Percentiles rank a stretch among this genome's conserved stretches.
phyloP scores from a whole-genome alignment of 352 stramenopile genomes.

The Phytophthora cactorum region DNA sequence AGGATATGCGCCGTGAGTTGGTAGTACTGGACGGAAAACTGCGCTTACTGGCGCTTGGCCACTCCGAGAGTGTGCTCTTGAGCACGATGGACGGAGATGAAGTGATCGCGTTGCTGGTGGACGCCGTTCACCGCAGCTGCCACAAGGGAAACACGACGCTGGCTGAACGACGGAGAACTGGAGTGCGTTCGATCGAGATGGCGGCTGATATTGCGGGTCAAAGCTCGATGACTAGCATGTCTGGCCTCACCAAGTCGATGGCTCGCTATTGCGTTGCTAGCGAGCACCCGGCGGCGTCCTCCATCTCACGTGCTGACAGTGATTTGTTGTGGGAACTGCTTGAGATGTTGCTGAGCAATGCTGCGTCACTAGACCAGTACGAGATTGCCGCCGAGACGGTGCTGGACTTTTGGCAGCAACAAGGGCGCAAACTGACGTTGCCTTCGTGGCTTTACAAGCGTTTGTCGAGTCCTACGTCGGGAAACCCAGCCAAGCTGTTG shows the following conservation, averaged over 20 bases:
- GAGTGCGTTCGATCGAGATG: constrained; percentile 53
- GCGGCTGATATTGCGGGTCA: constrained; percentile 52
- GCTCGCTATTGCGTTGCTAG: constrained; percentile 69
- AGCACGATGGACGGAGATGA: constrained; percentile 65
- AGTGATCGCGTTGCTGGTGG: constrained; percentile 63
- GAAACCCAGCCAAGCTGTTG: constrained; percentile 68
- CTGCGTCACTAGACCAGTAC: constrained; percentile 53
- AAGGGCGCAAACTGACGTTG: constrained; percentile 55
- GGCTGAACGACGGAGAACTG: constrained; percentile 55
- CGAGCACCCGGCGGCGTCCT: constrained; percentile 33
- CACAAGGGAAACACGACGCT: constrained; percentile 34
- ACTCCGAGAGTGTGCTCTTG: constrained; percentile 60
- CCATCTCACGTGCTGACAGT: constrained; percentile 35
- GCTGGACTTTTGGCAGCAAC: constrained; percentile 60
- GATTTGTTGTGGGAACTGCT: constrained; percentile 68
- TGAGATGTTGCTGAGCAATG: constrained; percentile 49
- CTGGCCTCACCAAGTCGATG: constrained; percentile 67
- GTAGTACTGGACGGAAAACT: constrained; percentile 71
- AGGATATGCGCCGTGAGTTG: constrained; percentile 67
- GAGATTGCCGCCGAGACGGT: constrained; percentile 65
- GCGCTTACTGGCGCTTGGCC: constrained; percentile 55
- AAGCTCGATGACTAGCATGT: constrained; percentile 24
- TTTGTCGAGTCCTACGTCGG: constrained; percentile 40
- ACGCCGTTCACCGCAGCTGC: constrained; percentile 41
- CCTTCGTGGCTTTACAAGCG: constrained; percentile 63